Percentiles rank a stretch among this genome's conserved stretches.
Evolutionary conservation across 345 rosid genomes (phyloP).

Genomic region (Hevea brasiliensis): DNA sequence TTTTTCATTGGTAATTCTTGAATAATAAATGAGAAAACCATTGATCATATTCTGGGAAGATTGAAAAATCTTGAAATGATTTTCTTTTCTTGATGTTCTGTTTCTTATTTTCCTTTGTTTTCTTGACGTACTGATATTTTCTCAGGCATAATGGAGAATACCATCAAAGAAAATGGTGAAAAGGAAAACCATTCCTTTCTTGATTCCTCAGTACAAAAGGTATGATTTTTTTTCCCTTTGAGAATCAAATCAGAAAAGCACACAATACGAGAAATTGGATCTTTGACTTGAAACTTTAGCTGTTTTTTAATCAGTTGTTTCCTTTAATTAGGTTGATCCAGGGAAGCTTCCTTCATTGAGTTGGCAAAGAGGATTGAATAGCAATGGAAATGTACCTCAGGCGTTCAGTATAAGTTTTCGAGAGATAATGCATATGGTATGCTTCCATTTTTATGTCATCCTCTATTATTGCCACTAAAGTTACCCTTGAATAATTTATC

Average conservation of each 20-base stretch:
- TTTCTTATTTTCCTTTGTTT: not conserved
- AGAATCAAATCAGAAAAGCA: too few relatives aligned
- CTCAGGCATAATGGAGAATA: conserved; percentile 26
- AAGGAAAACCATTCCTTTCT: not conserved
- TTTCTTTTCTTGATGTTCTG: too few relatives aligned
- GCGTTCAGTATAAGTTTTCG: conserved; percentile 37
- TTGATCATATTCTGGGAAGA: too few relatives aligned
- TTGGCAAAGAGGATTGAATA: conserved; percentile 56
- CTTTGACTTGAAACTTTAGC: too few relatives aligned
- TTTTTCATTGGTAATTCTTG: too few relatives aligned
- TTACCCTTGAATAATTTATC: too few relatives aligned
- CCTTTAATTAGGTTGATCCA: conserved; percentile 37
- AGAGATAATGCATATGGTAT: conserved; percentile 60
- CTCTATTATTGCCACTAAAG: not conserved
- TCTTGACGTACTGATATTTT: too few relatives aligned
- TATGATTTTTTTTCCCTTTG: conserved; percentile 16
- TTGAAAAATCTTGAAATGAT: too few relatives aligned
- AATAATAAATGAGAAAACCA: too few relatives aligned
- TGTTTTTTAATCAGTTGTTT: not conserved
- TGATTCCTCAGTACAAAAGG: conserved; percentile 23
- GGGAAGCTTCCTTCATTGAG: conserved; percentile 48
- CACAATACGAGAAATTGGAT: too few relatives aligned
- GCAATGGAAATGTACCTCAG: conserved; percentile 37
- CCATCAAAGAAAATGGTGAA: conserved; percentile 18
- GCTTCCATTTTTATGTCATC: conserved; percentile 12